Evolutionary conservation across 148 eudicot genomes (phyloP).

Genomic region (Camellia lanceoleosa): DNA sequence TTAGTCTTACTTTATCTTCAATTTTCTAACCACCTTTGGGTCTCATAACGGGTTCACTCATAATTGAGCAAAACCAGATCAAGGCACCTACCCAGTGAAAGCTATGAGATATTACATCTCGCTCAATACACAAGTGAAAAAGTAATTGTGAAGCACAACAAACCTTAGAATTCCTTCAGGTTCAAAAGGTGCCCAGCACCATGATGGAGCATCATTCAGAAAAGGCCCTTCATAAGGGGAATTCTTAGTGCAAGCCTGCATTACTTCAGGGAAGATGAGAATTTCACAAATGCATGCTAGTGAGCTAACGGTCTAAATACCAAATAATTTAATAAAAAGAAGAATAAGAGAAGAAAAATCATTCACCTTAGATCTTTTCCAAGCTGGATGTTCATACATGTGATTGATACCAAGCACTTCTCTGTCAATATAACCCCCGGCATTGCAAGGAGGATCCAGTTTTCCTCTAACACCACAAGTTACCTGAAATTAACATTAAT

Average conservation of each 20-base stretch:
- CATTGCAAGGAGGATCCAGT: slow-evolving; percentile 79
- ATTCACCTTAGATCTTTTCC: slow-evolving; percentile 82
- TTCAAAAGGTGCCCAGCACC: slow-evolving; percentile 95
- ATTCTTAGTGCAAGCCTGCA: slow-evolving; percentile 74
- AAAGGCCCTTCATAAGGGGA: slow-evolving; percentile 84
- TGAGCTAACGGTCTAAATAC: slow-evolving; percentile 2
- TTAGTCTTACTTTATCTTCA: too few species aligned
- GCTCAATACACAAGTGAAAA: neutral
- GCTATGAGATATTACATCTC: neutral
- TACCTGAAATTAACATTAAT: slow-evolving; percentile 40
- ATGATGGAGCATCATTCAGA: slow-evolving; percentile 65
- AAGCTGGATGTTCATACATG: slow-evolving; percentile 77
- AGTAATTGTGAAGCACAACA: slow-evolving; percentile 16
- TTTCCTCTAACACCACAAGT: slow-evolving; percentile 69
- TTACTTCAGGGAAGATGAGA: slow-evolving; percentile 11
- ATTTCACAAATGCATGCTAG: neutral
- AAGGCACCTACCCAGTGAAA: neutral
- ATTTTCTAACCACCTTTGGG: too few species aligned
- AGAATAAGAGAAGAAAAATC: neutral
- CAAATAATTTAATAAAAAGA: neutral
- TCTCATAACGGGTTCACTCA: neutral
- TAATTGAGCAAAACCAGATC: neutral
- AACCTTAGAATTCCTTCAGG: slow-evolving; percentile 93
- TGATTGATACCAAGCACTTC: slow-evolving; percentile 70
- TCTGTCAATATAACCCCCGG: slow-evolving; percentile 86